These are phyloP conservation scores for Cutaneotrichosporon sp. DNA, from an alignment of 1,284 basidiomycete species.

Conservation along the genomic window DNA sequence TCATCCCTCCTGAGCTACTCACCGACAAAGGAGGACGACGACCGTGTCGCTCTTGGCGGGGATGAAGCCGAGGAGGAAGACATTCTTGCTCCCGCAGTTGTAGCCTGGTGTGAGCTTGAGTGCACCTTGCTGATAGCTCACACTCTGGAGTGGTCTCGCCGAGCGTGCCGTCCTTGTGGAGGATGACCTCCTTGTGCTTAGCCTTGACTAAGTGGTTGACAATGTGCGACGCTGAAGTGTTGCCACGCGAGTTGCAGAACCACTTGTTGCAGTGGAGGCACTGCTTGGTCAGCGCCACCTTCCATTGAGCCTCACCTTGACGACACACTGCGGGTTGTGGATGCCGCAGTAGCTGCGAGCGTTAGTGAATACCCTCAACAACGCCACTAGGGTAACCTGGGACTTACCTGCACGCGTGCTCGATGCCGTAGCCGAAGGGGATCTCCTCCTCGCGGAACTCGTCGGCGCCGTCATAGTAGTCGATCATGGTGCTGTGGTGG, in stretches of 20 bases:
- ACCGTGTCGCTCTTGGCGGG: slow-evolving; percentile 99
- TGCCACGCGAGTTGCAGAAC: slow-evolving; percentile 99
- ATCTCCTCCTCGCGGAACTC: slow-evolving; percentile 82
- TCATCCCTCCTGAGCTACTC: slow-evolving; percentile 52
- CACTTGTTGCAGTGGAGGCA: slow-evolving; percentile 95
- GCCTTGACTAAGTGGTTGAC: slow-evolving; percentile 98
- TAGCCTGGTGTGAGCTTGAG: slow-evolving; percentile 64
- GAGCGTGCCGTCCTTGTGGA: slow-evolving; percentile 91
- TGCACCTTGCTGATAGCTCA: slow-evolving; percentile 29
- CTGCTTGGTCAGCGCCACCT: slow-evolving; percentile 30
- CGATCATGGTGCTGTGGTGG: slow-evolving; percentile 27
- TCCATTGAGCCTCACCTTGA: slow-evolving; percentile 62
- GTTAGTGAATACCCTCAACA: neutral
- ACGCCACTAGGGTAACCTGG: too few species aligned
- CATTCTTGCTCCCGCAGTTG: slow-evolving; percentile 99
- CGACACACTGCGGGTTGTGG: slow-evolving; percentile 93
- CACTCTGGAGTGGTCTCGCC: slow-evolving; percentile 98
- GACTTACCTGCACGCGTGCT: slow-evolving; percentile 90
- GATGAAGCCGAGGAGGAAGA: slow-evolving; percentile 98
- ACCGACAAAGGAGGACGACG: slow-evolving; percentile 97
- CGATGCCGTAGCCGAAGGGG: slow-evolving; percentile 73
- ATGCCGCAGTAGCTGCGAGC: slow-evolving; percentile 90
- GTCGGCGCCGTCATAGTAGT: slow-evolving; percentile 74
- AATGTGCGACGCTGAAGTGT: slow-evolving; percentile 97
- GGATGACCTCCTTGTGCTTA: slow-evolving; percentile 97